Base-by-base conservation (phyloP, 1,139 yeast genomes). In the Lodderomyces metapsilosis region DNA sequence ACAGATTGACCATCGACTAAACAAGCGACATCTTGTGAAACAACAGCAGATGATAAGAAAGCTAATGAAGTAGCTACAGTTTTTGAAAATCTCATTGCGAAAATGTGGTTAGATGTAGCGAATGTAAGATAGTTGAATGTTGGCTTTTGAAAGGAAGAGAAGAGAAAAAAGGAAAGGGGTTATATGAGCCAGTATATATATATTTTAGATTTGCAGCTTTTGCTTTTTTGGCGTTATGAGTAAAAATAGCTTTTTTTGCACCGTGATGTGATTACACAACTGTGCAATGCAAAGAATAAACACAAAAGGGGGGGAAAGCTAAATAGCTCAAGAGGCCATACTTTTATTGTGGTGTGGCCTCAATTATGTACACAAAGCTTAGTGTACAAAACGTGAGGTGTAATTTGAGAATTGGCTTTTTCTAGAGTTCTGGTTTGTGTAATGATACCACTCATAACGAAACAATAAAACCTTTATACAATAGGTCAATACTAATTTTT, bases 21-120 rank as follows among this genome's bases (percentile, higher is more conserved):
- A 61, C 76, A 71, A 40, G 63, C 69, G 41, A 70, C 75, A 41
- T 65, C 57, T 41, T 49, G 40, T 38, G 72, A 69, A 36, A 52
- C 39, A 38, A 59, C 53, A 20, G 53, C 40, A 22, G 60, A 52
- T 17, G 52, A 52, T 34, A 60, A 51, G 40, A 64, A 53, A 34
- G 59, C 49, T 30, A 46, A 38, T 13, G 48, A 46, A 24, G 40
- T 44, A 20, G 50, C 41, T 36, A 43, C 40, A 20, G 46, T 34
- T 18, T 49, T 37, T 32, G 48, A 39, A 27, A 48, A 47, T 38
- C 33, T 45, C 48, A 45, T 45, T 34, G 18, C 12, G 12, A 8
- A 4, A 10, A 11, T 23, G n/a, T n/a, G n/a, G n/a, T n/a, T n/a
- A n/a, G n/a, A 10, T 25, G n/a, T 37, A 41, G 35, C 43, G 43